A percentile compares a stretch with the other conserved stretches of the same genome.
Conservation (phyloP, 306 rosid genomes). For the Begonia masoniana region DNA sequence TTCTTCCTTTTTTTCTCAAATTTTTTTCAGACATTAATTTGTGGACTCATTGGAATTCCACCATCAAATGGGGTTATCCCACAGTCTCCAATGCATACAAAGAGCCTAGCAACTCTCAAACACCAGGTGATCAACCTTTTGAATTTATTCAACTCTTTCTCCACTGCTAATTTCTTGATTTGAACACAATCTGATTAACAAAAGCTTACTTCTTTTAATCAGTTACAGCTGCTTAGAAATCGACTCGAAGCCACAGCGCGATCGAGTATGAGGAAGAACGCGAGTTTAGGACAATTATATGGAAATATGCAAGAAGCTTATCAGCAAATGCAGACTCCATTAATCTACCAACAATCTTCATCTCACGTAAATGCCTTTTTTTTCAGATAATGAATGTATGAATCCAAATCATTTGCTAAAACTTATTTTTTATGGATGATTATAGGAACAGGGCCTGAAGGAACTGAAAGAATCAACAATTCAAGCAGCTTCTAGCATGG, state of each 20-base stretch:
- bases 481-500: conserved; percentile 73
- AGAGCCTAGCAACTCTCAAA: conserved; percentile 94
- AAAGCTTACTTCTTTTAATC: neutral
- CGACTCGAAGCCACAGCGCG: conserved; percentile 62
- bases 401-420: neutral
- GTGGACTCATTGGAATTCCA: conserved; percentile 93
- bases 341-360: conserved; percentile 63
- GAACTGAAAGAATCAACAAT: conserved; percentile 85
- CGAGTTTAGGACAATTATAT: conserved; percentile 85
- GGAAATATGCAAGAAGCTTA: conserved; percentile 95
- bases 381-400: neutral
- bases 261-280: conserved; percentile 58
- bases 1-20: neutral
- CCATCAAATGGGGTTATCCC: conserved; percentile 98
- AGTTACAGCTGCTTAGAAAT: conserved; percentile 77
- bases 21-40: conserved; percentile 56
- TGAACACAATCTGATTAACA: no score
- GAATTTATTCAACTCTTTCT: neutral
- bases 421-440: neutral
- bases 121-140: conserved; percentile 52
- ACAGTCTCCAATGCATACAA: conserved; percentile 98
- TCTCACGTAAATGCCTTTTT: conserved; percentile 31
- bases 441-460: conserved; percentile 48
- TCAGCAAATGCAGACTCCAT: conserved; percentile 92
- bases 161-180: no score